Evolutionary conservation across 2,329 filamentous ascomycete species (phyloP).

Genomic region (Arachnopeziza araneosa): DNA sequence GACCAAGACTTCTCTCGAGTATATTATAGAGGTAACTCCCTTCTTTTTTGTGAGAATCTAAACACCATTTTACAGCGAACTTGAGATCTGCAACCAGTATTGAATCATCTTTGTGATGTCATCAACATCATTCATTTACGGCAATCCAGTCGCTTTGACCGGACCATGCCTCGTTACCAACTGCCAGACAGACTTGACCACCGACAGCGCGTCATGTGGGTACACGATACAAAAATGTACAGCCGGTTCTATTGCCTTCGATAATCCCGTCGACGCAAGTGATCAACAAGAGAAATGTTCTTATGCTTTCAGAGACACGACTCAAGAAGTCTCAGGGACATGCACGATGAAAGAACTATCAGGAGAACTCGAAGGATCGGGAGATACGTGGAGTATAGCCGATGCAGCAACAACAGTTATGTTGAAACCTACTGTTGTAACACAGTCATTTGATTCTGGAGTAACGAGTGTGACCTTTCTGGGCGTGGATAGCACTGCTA

Average conservation of each 20-base stretch:
- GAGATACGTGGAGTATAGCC: neutral
- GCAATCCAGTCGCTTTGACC: neutral
- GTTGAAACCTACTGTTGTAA: neutral
- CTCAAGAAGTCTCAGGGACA: neutral
- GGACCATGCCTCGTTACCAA: neutral
- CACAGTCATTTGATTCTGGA: neutral
- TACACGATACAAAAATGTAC: neutral
- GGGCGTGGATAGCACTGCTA: neutral
- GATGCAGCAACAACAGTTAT: neutral
- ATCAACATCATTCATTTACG: neutral
- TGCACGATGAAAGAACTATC: neutral
- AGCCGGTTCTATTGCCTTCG: neutral
- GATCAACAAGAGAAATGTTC: neutral
- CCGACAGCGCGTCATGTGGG: neutral
- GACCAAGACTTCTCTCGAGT: neutral
- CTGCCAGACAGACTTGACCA: neutral
- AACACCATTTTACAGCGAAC: no score
- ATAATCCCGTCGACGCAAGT: neutral
- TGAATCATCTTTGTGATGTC: neutral
- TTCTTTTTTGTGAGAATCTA: no score
- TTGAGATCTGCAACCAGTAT: neutral
- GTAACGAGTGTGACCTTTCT: neutral
- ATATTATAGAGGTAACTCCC: neutral
- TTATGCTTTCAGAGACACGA: neutral
- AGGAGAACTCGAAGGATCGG: neutral